Evolutionary conservation across 306 rosid species (phyloP).

Genomic region (Dryas drummondii): DNA sequence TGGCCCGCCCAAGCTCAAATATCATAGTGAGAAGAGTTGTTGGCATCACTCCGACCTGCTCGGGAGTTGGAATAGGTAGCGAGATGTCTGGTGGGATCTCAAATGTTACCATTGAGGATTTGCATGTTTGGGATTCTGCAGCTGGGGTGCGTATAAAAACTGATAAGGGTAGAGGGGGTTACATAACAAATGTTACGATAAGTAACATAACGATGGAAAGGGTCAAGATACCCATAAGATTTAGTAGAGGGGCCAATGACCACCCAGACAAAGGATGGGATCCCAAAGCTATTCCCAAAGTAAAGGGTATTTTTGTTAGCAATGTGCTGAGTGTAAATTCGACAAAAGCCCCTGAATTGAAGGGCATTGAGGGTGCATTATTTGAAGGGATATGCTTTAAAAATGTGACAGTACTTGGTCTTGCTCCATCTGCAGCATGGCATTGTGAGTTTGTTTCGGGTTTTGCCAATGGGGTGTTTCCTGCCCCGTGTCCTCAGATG

Average conservation of each 20-base stretch:
- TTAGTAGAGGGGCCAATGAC: slow-evolving; percentile 86
- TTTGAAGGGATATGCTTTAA: slow-evolving; percentile 74
- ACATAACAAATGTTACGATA: slow-evolving; percentile 56
- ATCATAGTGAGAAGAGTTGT: slow-evolving; percentile 79
- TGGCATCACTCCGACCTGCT: slow-evolving; percentile 95
- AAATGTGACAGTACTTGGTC: slow-evolving; percentile 62
- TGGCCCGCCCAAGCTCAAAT: slow-evolving; percentile 73
- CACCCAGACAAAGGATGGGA: slow-evolving; percentile 95
- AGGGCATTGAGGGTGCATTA: slow-evolving; percentile 60
- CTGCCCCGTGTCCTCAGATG: slow-evolving; percentile 72
- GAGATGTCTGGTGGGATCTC: slow-evolving; percentile 98
- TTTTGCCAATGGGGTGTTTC: slow-evolving; percentile 60
- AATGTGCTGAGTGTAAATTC: slow-evolving; percentile 69
- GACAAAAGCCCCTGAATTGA: slow-evolving; percentile 66
- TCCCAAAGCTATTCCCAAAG: slow-evolving; percentile 80
- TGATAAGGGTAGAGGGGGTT: slow-evolving; percentile 90
- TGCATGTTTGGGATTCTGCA: slow-evolving; percentile 88
- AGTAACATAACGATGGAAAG: slow-evolving; percentile 68
- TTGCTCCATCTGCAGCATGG: slow-evolving; percentile 54
- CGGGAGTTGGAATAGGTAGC: slow-evolving; percentile 94
- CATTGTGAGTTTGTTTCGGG: slow-evolving; percentile 77
- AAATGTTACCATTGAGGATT: slow-evolving; percentile 64
- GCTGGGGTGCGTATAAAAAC: slow-evolving; percentile 85
- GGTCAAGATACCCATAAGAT: slow-evolving; percentile 78
- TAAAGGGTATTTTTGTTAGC: slow-evolving; percentile 56